phyloP scores from a whole-genome alignment of 2,329 filamentous ascomycete genomes.

The Sclerotinia spermophila region DNA sequence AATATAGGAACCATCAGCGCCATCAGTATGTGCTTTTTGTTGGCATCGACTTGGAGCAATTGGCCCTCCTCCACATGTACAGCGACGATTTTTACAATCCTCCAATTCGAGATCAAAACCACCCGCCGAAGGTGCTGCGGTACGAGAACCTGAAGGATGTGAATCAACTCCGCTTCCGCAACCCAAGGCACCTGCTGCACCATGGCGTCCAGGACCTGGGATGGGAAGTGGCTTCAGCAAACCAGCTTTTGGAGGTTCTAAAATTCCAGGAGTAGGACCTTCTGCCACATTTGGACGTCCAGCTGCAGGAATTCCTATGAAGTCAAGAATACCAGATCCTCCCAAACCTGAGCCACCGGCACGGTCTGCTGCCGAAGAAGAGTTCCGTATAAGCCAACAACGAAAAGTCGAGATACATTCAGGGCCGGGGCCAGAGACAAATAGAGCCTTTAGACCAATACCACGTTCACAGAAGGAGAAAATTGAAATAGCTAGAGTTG shows the following conservation, averaged over 20 bases:
- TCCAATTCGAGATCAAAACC: constrained; percentile 31
- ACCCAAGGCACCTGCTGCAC: constrained; percentile 12
- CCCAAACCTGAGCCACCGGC: background rate
- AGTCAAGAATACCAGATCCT: constrained; percentile 12
- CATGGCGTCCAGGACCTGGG: constrained; percentile 24
- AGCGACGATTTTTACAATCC: constrained; percentile 36
- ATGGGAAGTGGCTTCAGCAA: constrained; percentile 6
- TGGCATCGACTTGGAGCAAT: constrained; percentile 34
- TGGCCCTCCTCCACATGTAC: constrained; percentile 33
- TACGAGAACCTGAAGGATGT: constrained; percentile 21
- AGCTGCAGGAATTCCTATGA: constrained; percentile 12
- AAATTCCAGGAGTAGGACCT: background rate
- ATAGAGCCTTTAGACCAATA: constrained; percentile 28
- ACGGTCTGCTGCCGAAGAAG: background rate
- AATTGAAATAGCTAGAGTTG: background rate
- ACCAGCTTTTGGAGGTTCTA: background rate
- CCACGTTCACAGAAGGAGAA: constrained; percentile 12
- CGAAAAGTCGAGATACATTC: constrained; percentile 23
- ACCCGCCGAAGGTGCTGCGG: constrained; percentile 26
- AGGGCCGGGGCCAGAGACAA: constrained; percentile 31
- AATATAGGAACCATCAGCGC: constrained; percentile 31
- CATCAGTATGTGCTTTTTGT: constrained; percentile 37
- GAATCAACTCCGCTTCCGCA: background rate
- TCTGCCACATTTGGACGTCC: constrained; percentile 1
- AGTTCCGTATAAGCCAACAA: background rate